These are phyloP conservation scores for Yamadazyma triangularis DNA, from an alignment of 1,139 yeast species.

Conservation along the genomic window DNA sequence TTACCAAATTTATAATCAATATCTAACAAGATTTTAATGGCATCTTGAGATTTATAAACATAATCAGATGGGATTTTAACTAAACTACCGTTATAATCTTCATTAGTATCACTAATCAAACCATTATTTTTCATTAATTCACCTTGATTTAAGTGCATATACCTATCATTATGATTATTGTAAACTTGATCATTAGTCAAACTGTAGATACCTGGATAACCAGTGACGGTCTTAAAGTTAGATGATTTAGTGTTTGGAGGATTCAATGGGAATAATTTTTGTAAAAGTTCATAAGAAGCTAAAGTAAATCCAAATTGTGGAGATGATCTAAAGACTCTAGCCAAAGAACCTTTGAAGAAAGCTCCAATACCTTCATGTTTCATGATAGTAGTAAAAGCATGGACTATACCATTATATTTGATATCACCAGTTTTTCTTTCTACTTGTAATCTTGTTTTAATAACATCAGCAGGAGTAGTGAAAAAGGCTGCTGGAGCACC, in stretches of 20 bases:
- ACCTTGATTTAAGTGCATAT: slow-evolving; percentile 35
- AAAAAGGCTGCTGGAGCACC: slow-evolving; percentile 98
- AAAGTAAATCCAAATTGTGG: slow-evolving; percentile 98
- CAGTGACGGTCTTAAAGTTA: slow-evolving; percentile 41
- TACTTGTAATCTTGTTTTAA: slow-evolving; percentile 90
- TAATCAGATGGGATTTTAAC: slow-evolving; percentile 45
- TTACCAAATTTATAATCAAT: slow-evolving; percentile 59
- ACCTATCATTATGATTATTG: slow-evolving; percentile 36
- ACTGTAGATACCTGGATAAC: slow-evolving; percentile 46
- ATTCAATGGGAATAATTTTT: slow-evolving; percentile 41
- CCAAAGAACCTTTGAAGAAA: slow-evolving; percentile 94
- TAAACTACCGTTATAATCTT: slow-evolving; percentile 30
- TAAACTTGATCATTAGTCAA: slow-evolving; percentile 46
- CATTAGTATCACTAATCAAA: slow-evolving; percentile 13
- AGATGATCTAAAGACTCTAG: slow-evolving; percentile 90
- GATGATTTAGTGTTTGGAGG: slow-evolving; percentile 45
- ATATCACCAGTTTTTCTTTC: slow-evolving; percentile 77
- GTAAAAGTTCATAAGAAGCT: slow-evolving; percentile 89
- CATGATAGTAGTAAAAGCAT: slow-evolving; percentile 71
- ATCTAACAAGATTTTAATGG: slow-evolving; percentile 58
- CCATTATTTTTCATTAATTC: slow-evolving; percentile 21
- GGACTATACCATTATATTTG: slow-evolving; percentile 68
- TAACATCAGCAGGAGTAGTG: slow-evolving; percentile 95
- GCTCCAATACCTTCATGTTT: slow-evolving; percentile 75
- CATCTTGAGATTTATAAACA: slow-evolving; percentile 58